Percentiles rank a stretch among this genome's conserved stretches.
Evolutionary conservation across 306 rosid genomes (phyloP).

Genomic region (Herpetospermum pedunculosum): DNA sequence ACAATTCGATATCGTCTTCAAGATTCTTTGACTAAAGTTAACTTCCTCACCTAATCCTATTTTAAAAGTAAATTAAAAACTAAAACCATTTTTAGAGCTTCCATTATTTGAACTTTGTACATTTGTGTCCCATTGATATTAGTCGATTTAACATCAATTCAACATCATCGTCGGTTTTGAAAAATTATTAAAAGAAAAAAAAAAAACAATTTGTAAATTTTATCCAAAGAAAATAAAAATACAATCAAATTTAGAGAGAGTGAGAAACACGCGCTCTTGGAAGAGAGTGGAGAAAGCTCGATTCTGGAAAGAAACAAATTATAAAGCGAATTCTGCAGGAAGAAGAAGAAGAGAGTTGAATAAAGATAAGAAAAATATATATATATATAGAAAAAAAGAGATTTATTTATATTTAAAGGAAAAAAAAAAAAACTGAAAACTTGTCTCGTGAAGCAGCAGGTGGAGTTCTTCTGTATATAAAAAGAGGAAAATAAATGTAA

Average conservation of each 20-base stretch:
- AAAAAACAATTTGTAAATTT: neutral
- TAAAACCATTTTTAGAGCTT: neutral
- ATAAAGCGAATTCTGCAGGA: conserved; percentile 4
- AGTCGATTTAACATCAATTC: neutral
- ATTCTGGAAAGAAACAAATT: conserved; percentile 10
- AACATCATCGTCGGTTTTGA: neutral
- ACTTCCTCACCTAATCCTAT: too few species aligned
- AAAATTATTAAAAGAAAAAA: neutral
- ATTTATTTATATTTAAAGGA: neutral
- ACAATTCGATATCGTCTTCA: too few species aligned
- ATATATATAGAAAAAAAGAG: too few species aligned
- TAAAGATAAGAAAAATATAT: neutral
- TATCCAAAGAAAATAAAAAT: neutral
- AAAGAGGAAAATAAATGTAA: conserved; percentile 9
- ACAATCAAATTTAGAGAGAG: neutral
- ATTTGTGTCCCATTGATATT: neutral
- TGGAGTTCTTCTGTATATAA: conserved; percentile 5
- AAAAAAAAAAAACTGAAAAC: conserved; percentile 16
- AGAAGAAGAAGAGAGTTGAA: neutral
- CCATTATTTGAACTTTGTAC: neutral
- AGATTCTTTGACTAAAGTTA: too few species aligned
- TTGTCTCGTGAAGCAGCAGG: conserved; percentile 85
- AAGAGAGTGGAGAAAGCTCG: neutral
- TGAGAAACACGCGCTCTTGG: neutral
- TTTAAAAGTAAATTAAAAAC: too few species aligned